Base-by-base conservation (phyloP, 2,329 filamentous ascomycete genomes). In the Calonectria multiphialidica region DNA sequence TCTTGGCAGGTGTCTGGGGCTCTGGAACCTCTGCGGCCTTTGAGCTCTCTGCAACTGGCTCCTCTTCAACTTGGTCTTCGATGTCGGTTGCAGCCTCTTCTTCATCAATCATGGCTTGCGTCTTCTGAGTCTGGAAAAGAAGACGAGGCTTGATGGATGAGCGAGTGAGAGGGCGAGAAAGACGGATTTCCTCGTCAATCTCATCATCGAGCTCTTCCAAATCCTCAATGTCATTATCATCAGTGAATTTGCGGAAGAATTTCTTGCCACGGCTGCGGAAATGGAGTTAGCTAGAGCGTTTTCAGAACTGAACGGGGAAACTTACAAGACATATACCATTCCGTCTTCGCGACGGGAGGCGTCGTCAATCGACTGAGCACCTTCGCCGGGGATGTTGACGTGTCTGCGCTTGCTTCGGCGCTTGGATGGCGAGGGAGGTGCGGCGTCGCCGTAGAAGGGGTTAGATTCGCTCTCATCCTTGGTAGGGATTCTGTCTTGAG, bases 321-420 rank as follows among this genome's bases (percentile, higher is more conserved):
- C 93, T 89, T 88, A 95, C 93, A 96, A 96, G 15, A 92, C 89
- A 78, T 92, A 95, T 73, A 95, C 86, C 80, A 95, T 88, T 72
- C 94, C 94, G 81, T 96, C 93, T 5, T 92, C 89, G 35, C 93
- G 91, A 37, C 87, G 83, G 4, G 89, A 88, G 16, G 91, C 91
- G 55, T 93, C 89, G 8, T 94, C 90, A 72, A 95, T 86, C 3
- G 89, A 85, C 76, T 90, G 86, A 30, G 86, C 84, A 35, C 89
- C 89, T 79, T 91, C 89, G 49, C 91, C 90, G 0, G 88, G 88
- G 72, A 91, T 87, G 21, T 82, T 81, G 28, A 92, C 86, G 64
- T 86, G 83, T 79, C 88, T 89, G 75, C 88, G 88, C 80, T 89
- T 90, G 86, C 88, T 88, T 75, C 88, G 85, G 74, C 88, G 88